Evolutionary conservation across 192 early-diverging fungal genomes (phyloP), one percentile per base, ranked within the genome.

Genomic region (Entomortierella chlamydospora): DNA sequence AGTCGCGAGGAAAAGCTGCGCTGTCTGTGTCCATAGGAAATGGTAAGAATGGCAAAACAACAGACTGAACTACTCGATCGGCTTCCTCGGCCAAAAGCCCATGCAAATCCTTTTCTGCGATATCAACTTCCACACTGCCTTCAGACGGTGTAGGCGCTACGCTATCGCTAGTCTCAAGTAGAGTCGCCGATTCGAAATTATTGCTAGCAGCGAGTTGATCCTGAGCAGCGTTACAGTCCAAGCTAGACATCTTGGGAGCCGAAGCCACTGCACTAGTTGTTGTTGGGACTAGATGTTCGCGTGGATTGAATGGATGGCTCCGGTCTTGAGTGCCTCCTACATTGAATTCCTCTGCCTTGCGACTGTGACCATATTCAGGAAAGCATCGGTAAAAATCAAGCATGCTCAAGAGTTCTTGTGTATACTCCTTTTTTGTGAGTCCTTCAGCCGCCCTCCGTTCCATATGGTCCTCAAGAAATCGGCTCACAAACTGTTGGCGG

Each of bases 301-400:
- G n/a, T n/a, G n/a, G n/a, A n/a, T n/a, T n/a, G n/a, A 9, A 41
- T 41, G 6, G 39, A 41, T 41, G 6, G 7, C 13, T 9, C 13
- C 39, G 39, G 6, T 6, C 39, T 41, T 41, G 39, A 41, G 39
- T 41, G 39, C 6, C 39, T 9, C 7, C 7, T 41, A 41, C 7
- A 13, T 41, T 41, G 39, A n/a, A n/a, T n/a, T n/a, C n/a, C n/a
- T n/a, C n/a, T 41, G 39, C 6, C 39, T 13, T 41, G 2, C 72
- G 72, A 26, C 57, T 66, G n/a, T 52, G 57, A 18, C 76, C 76
- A 61, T 70, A 79, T 11, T 54, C 63, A 2, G 76, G 68, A 26
- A 79, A 79, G 57, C 76, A 79, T 11, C 67, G 68, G 33, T 79
- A 79, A 37, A 66, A 79, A 13, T 70, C 68, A 23, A 79, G 49